Evolutionary conservation across 2,329 filamentous ascomycete species (phyloP), one percentile per base, ranked within the genome.

Genomic region (Sarocladiaceae sp.): DNA sequence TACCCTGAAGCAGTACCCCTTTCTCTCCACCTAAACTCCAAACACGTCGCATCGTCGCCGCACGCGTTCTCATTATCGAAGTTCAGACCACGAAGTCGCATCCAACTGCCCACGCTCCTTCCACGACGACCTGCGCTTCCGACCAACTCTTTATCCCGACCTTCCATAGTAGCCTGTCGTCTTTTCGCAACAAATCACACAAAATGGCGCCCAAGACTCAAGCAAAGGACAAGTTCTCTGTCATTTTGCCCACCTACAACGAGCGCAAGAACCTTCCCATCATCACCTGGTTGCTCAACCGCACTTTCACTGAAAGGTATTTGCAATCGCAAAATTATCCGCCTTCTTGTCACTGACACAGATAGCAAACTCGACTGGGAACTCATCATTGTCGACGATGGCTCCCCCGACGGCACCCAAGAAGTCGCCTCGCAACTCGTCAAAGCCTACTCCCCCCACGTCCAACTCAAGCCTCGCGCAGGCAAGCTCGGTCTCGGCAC

Each of bases 191-290:
- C 22, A 5, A 6, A 13, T 33, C 25, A 7, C 25, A 47, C 58
- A 59, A 59, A 61, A 82, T 82, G 79, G 75, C 77, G 53, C 66
- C 72, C 51, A 76, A 74, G 60, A 64, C 60, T 4, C 18, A 12
- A 37, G 40, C 22, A 20, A 40, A 40, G 22, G 40, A 94, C 79
- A 96, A 93, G 75, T 99, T 97, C 81, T 96, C 93, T 60, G 87
- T 99, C 67, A 93, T 99, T 67, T 84, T 99, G 59, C 94, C 94
- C 53, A 99, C 94, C 56, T 99, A 96, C 83, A 97, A 99, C 71
- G 94, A 99, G 82, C 90, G 94, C 67, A 86, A 85, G 71, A 99
- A 99, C 75, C 84, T 99, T 60, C 94, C 94, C 64, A 94, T 99
- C 69, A 90, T 97, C 67, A 83, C 87, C 65, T 97, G 91, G 90